Base-by-base conservation (phyloP, 306 rosid species). In the Quercus cerris region DNA sequence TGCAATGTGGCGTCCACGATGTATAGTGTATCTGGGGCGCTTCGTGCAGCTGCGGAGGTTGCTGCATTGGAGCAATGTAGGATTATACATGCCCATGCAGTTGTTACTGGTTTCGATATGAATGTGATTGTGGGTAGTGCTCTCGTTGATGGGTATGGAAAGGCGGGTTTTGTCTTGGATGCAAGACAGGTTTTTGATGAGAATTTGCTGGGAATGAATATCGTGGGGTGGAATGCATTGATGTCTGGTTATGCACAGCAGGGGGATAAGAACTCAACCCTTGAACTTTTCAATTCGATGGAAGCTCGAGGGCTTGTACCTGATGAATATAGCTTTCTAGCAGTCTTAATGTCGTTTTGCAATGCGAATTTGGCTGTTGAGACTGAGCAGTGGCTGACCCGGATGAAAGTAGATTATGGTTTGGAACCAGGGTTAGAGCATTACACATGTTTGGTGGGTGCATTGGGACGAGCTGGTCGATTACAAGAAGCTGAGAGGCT, bases 171-270 rank as follows among this genome's bases (percentile, higher is more conserved):
- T 77, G 88, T 86, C 46, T 8, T 33, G 18, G 94, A 94, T 84
- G 97, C 97, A 12, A 84, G 97, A 56, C 87, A 54, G 82, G 82
- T 91, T 55, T 94, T 94, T 76, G 82, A 88, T 52, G 94, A 91
- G 62, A 80, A 73, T 73, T 77, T 81, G 25, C 10, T 18, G 5
- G 49, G 27, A 62, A 86, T 88, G 93, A 90, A 90, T 77, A 27
- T 79, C 7, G 92, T 91, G 73, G 92, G 97, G 51, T 94, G 97
- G 94, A 94, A 94, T 80, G 93, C 97, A 4, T 84, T 94, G 91
- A 78, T 94, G 88, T 86, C 95, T 3, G 94, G 86, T 70, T 92
- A 92, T 79, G 97, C 97, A 0, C 97, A 87, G 58, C 98, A 85
- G 23, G 98, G 97, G 57, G 91, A 94, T 90, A 76, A 15, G 58